Percentiles rank a stretch among this genome's conserved stretches.
Conservation (phyloP, 129 eudicot species). For the Pulicaria dysenterica region DNA sequence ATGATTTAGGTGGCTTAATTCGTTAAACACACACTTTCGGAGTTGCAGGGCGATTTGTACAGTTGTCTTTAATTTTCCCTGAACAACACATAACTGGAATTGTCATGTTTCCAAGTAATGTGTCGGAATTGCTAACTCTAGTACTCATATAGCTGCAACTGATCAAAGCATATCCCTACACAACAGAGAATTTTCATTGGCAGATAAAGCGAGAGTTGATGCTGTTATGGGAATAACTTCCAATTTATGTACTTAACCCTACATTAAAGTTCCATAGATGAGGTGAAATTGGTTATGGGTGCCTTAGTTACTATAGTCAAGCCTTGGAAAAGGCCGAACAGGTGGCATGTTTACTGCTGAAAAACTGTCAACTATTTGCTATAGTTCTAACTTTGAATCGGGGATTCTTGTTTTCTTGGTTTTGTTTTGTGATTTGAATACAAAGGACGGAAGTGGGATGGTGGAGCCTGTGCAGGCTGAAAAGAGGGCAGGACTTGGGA, state of each 20-base stretch:
- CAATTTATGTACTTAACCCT: not conserved
- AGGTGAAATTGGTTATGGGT: not conserved
- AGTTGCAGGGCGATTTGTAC: too few species aligned
- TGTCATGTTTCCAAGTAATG: too few species aligned
- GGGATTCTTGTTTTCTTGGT: conserved; percentile 37
- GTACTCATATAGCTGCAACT: too few species aligned
- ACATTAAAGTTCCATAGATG: not conserved
- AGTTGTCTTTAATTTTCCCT: too few species aligned
- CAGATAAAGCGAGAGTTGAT: not conserved
- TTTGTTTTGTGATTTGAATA: conserved; percentile 20
- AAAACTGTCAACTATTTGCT: not conserved
- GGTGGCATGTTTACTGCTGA: conserved; percentile 5
- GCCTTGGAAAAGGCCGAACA: conserved; percentile 13
- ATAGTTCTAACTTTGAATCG: conserved; percentile 41
- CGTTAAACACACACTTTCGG: not conserved
- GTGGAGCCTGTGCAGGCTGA: conserved; percentile 96
- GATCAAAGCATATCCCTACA: not conserved
- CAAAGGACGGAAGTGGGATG: conserved; percentile 96
- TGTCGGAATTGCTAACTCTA: too few species aligned
- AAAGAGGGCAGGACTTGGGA: conserved; percentile 87
- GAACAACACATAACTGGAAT: too few species aligned
- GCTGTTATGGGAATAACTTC: not conserved
- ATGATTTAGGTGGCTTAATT: not conserved
- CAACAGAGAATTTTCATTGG: not conserved
- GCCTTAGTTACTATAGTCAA: conserved; percentile 8